A percentile compares a stretch with the other conserved stretches of the same genome.
These are phyloP conservation scores for Dendrobium nobile DNA, from an alignment of 106 monocot species.

Conservation along the genomic window DNA sequence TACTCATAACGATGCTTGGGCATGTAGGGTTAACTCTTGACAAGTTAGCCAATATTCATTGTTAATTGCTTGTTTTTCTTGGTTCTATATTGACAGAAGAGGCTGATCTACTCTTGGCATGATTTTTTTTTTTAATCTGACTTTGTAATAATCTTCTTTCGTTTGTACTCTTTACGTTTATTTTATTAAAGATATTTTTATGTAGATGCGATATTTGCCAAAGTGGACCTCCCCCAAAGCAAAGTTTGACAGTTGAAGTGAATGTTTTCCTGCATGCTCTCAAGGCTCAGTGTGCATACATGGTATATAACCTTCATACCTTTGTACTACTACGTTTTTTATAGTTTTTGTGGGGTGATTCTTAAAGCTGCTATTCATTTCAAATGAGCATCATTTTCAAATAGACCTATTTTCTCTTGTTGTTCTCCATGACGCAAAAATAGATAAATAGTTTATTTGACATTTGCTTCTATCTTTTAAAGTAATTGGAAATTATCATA, in stretches of 20 bases:
- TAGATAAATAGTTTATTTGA: background rate
- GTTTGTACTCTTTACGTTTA: background rate
- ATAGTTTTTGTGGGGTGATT: background rate
- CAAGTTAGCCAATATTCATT: background rate
- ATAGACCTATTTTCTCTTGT: background rate
- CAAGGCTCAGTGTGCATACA: slow-evolving; percentile 27
- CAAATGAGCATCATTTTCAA: background rate
- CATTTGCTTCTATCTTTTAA: background rate
- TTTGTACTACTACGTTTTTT: background rate
- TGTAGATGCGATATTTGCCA: slow-evolving; percentile 85
- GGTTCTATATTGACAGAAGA: background rate
- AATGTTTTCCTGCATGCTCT: slow-evolving; percentile 45
- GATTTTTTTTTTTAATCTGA: too few relatives aligned
- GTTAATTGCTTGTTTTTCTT: background rate
- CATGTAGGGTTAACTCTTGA: background rate
- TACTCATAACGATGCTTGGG: background rate
- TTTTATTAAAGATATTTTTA: background rate
- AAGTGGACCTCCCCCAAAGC: slow-evolving; percentile 52
- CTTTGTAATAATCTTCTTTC: background rate
- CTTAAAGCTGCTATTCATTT: background rate
- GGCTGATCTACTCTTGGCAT: background rate
- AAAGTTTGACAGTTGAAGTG: slow-evolving; percentile 65
- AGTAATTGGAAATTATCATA: background rate
- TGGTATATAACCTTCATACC: background rate
- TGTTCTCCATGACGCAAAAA: background rate